Evolutionary conservation across 2,329 filamentous ascomycete species (phyloP), one percentile per base, ranked within the genome.

Genomic region (Aspergillus oerlinghausenensis): DNA sequence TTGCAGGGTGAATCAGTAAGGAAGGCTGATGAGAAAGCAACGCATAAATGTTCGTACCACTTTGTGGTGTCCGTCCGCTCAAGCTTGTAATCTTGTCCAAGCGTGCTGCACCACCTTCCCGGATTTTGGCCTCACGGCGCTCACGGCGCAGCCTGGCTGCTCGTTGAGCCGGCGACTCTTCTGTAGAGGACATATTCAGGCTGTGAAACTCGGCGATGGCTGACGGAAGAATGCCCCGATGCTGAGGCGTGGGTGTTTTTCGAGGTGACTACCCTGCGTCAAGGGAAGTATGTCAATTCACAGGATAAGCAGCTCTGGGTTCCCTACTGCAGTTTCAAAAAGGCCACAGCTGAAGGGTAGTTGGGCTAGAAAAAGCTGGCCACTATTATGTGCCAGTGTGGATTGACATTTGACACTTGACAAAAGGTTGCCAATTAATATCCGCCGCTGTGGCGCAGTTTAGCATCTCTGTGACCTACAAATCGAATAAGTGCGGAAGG

Each of bases 81-180:
- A 86, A 68, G 40, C 79, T 79, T 42, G 83, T 85, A 70, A 88
- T 88, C 63, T 83, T 82, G 55, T 85, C 82, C 47, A 88, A 74
- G 60, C 85, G 79, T 40, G 82, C 80, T 42, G 82, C 79, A 54
- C 83, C 84, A 59, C 80, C 79, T 49, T 80, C 79, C 60, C 77
- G 79, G 67, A 86, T 82, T 72, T 87, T 87, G 55, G 84, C 84
- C 65, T 85, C 81, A 19, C 84, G 80, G 59, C 84, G 83, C 69
- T 88, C 84, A 58, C 84, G 82, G 45, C 85, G 82, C 55, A 85
- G 75, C 49, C 84, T 82, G 51, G 84, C 84, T 63, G 83, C 79
- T 61, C 70, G 68, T 59, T 80, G 78, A 19, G 76, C 75, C 17
- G 77, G 75, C 1, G 78, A 78, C 65, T 80, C 77, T 55, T 77